These are phyloP conservation scores for Meyerozyma smithsonii DNA, from an alignment of 1,139 yeast genomes.

Conservation along the genomic window DNA sequence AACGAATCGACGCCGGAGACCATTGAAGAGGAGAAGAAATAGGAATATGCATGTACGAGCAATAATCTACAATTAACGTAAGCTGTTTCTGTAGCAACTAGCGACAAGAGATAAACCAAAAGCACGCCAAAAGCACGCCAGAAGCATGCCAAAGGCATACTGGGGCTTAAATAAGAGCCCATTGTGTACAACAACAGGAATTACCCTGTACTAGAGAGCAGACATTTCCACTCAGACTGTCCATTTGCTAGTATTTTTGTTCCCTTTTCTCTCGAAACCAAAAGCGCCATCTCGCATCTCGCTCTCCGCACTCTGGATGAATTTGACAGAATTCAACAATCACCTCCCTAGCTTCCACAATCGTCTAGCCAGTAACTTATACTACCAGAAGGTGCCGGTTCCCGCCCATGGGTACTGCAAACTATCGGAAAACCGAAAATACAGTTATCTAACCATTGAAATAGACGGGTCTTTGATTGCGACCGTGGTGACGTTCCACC, in stretches of 20 bases:
- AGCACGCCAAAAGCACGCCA: too few species aligned
- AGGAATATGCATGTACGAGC: background rate
- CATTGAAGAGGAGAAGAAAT: constrained; percentile 16
- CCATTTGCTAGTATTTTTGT: background rate
- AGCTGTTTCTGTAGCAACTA: too few species aligned
- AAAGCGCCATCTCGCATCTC: background rate
- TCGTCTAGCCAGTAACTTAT: constrained; percentile 10
- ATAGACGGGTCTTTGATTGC: constrained; percentile 7
- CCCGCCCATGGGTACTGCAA: background rate
- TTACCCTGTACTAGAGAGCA: too few species aligned
- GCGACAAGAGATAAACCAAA: too few species aligned
- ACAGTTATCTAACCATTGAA: background rate
- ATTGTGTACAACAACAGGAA: too few species aligned
- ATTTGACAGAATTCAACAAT: background rate
- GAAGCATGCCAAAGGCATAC: too few species aligned
- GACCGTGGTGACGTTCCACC: constrained; percentile 4
- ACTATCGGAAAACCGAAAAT: background rate
- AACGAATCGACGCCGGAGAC: constrained; percentile 37
- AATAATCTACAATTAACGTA: too few species aligned
- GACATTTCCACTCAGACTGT: too few species aligned
- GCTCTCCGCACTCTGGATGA: constrained; percentile 7
- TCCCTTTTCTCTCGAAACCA: background rate
- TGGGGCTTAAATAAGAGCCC: too few species aligned
- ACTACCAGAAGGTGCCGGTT: constrained; percentile 19
- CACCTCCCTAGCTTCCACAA: background rate